phyloP scores from a whole-genome alignment of 768 basidiomycete genomes.

The Trametes gibbosa region DNA sequence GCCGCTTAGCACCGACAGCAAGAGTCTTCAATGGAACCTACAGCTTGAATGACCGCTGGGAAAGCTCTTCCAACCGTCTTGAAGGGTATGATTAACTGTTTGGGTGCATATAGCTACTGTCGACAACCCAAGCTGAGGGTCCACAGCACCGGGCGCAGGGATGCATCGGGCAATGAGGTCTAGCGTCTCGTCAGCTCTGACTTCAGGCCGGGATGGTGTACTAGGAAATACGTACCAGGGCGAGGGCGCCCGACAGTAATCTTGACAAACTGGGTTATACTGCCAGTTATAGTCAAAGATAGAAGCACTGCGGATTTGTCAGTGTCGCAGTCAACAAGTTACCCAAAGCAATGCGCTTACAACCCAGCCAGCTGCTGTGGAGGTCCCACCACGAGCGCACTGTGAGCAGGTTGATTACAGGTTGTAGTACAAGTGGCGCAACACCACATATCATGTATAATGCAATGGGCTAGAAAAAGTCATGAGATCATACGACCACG shows the following conservation, averaged over 20 bases:
- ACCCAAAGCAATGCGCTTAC: constrained; percentile 28
- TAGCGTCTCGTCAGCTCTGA: constrained; percentile 19
- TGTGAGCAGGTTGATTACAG: constrained; percentile 66
- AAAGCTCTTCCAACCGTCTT: constrained; percentile 91
- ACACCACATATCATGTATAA: constrained; percentile 45
- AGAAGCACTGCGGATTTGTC: constrained; percentile 62
- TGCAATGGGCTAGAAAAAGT: constrained; percentile 7
- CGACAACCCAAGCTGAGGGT: constrained; percentile 72
- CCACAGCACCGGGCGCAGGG: constrained; percentile 58
- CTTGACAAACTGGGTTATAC: constrained; percentile 83
- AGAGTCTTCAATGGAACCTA: constrained; percentile 35
- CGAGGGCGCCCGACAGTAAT: constrained; percentile 87
- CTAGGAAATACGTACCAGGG: constrained; percentile 51
- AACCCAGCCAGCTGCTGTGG: constrained; percentile 60
- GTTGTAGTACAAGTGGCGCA: constrained; percentile 68
- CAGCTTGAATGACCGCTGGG: constrained; percentile 88
- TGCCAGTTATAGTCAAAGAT: constrained; percentile 70
- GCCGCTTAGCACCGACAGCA: not conserved
- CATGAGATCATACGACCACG: not conserved
- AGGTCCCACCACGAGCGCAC: constrained; percentile 88
- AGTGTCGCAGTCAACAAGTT: too few relatives aligned
- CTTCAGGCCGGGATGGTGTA: not conserved
- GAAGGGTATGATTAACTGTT: constrained; percentile 50
- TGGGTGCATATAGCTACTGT: constrained; percentile 81
- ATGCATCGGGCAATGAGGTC: constrained; percentile 72